Base-by-base conservation (phyloP, 495 filamentous ascomycete species). In the Letharia lupina region DNA sequence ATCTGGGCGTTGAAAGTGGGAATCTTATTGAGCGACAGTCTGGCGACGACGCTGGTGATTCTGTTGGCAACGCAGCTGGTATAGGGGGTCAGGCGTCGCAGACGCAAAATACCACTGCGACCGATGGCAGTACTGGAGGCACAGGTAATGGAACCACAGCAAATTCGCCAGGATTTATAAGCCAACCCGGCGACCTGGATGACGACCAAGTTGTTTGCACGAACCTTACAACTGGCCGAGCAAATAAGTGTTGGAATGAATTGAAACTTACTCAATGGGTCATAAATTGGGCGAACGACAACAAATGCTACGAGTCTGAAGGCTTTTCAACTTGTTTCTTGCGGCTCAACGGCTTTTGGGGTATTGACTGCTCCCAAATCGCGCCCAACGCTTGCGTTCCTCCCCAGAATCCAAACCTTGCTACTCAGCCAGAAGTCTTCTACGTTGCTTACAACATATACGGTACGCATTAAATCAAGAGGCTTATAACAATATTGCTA, bases 261-360 rank as follows among this genome's bases (percentile, higher is more conserved):
- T 23, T 65, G 28, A 48, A 44, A 10, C 56, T 65, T 11, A 50
- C 64, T 7, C 41, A 60, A 35, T 65, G 44, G 56, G 45, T 64
- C 47, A 42, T 33, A 28, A 52, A 59, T 45, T 67, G 65, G 60
- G 18, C 42, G 40, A 28, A 44, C 20, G 62, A 56, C 16, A 35
- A 63, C 61, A 58, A 42, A 18, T 67, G 61, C 50, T 59, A 63
- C 28, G 47, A 54, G n/a, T 39, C 28, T 40, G 65, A 67, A 63
- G 65, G 65, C 35, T 67, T 67, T 20, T 63, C 65, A 15, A 63
- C 48, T 20, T 67, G 61, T 48, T 67, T 57, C 35, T 44, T 67
- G 16, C 44, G 61, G 23, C 45, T 50, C 20, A 67, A 67, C 28
- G 65, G 65, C 12, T 59, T 63, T 33, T 44, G 47, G 33, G 65